Evolutionary conservation across 1,284 basidiomycete genomes (phyloP), one percentile per base, ranked within the genome.

Genomic region (Microbotryum silenes-acaulis): DNA sequence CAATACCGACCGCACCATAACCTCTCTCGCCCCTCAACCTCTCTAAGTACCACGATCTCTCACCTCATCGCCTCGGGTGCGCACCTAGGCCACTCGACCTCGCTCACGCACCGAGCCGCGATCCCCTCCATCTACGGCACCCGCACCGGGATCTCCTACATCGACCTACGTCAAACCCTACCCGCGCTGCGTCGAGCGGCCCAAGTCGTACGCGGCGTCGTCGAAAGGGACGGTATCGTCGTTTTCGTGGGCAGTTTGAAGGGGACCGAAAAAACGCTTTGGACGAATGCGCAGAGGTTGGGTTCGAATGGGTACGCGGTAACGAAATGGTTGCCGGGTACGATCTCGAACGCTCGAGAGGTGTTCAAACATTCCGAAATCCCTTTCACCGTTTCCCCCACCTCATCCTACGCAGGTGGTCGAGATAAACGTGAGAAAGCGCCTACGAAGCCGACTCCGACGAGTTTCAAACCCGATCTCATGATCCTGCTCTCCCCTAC

Each of bases 61-160:
- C 87, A 93, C 51, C 85, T 99, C 61, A 79, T 97, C 49, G 92
- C 96, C 1, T 81, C 92, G 8, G 91, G 91, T 37, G 92, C 96
- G 14, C 94, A 97, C 73, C 84, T 98, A 51, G 96, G 96, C 5
- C 94, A 98, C 75, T 81, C 86, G 29, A 82, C 83, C 54, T 81
- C 85, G 2, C 83, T 89, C 66, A 86, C 94, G 79, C 86, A 89
- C 75, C 86, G 89, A 21, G 85, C 91, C 68, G 93, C 90, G 74
- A 81, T 87, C 69, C 90, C 93, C n/a, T 93, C 91, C 74, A 86
- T 94, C 51, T 97, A 97, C 74, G 96, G 94, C 63, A 85, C 84
- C 27, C 88, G 96, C 58, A 84, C 91, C 44, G 90, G 88, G 18
- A 83, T 97, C 64, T 90, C 90, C 56, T 83, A 97, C 75, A 97